Conservation (phyloP, 352 stramenopile genomes). For the Blastocystis sp. region DNA sequence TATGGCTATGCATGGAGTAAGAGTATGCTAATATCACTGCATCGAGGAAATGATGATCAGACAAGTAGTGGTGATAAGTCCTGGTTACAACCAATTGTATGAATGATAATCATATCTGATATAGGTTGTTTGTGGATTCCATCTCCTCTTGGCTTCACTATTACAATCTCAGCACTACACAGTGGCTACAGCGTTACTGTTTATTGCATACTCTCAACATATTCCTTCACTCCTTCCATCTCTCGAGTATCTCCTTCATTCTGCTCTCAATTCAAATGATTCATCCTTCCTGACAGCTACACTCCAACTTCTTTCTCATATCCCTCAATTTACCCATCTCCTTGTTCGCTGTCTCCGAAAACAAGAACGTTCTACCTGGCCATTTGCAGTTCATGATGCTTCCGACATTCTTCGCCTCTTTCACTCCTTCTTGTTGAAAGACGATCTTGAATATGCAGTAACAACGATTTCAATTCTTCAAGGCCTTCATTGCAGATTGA, state of each 20-base stretch:
- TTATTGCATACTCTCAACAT: neutral
- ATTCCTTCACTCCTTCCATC: neutral
- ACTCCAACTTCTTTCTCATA: constrained; percentile 18
- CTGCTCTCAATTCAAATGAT: constrained; percentile 19
- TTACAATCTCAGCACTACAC: neutral
- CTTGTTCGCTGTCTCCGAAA: constrained; percentile 46
- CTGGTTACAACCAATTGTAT: neutral
- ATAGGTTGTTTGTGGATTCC: neutral
- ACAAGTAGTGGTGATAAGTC: neutral
- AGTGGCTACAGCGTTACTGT: neutral
- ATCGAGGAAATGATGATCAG: neutral
- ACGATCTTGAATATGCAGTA: constrained; percentile 43
- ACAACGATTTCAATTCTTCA: constrained; percentile 47
- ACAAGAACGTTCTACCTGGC: constrained; percentile 41
- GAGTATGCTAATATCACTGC: neutral
- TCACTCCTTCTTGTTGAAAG: constrained; percentile 8
- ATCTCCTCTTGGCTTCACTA: neutral
- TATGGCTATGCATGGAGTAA: constrained; percentile 20
- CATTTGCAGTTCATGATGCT: constrained; percentile 23
- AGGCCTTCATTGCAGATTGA: constrained; percentile 7
- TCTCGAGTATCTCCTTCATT: constrained; percentile 45
- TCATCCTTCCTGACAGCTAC: constrained; percentile 32
- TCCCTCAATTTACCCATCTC: constrained; percentile 29
- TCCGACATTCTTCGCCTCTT: neutral
- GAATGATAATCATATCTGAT: neutral